Evolutionary conservation across 805 yeast species (phyloP), one percentile per base, ranked within the genome.

Genomic region (Candida gorgasii): DNA sequence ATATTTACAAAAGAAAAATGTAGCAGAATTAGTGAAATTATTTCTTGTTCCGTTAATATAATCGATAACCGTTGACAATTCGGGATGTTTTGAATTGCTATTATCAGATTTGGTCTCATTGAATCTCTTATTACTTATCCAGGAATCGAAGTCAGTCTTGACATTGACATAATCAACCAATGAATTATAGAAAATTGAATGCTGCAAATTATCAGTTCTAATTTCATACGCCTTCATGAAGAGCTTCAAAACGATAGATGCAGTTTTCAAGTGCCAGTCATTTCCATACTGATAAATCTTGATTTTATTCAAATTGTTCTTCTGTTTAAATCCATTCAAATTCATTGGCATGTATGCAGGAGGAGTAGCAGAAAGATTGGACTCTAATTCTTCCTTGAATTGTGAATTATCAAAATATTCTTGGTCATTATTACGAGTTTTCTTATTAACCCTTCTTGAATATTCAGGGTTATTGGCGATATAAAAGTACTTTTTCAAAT

Each of bases 201-300:
- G 50, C 1, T 63, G 62, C 2, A 66, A 42, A 11, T 50, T 50
- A 4, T 48, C 46, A 3, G 44, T 45, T 33, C 70, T 61, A 22
- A 65, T 55, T 6, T 62, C 52, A 48, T 82, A 84, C 1, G 87
- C 84, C 32, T 64, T 62, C 54, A 77, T 76, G 19, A 84, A 73
- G 12, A 79, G 56, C 0, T 80, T 72, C 51, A 86, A 62, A 1
- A 83, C 65, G 19, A 76, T 67, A 1, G 86, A 80, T 0, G 89
- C 88, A 0, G 88, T 73, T 40, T 75, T 69, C 24, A 90, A 66
- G 49, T 84, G 89, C 96, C 97, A 92, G 55, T 87, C 89, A 46
- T 76, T 74, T 0, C 86, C 83, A 59, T 90, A 90, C 50, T 79
- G 80, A 30, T 75, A 75, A 4, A 81, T 58, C 40, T 65, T 69